Conservation (phyloP, 768 basidiomycete species). For the Tylopilus balloui region DNA sequence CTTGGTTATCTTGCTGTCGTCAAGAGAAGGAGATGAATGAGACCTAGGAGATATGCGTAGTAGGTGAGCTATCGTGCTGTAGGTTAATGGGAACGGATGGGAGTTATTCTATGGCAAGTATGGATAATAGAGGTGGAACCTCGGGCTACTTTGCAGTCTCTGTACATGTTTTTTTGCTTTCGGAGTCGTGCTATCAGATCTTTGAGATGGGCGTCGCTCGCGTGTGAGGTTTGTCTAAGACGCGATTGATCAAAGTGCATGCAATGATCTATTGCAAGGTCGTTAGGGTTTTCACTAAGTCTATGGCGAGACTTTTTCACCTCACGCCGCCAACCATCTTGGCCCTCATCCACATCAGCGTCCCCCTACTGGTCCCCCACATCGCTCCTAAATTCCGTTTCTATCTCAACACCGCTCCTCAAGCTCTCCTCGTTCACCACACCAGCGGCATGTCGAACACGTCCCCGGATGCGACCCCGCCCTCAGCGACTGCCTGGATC, state of each 20-base stretch:
- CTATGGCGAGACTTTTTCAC: too few species aligned
- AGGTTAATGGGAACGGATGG: slow-evolving; percentile 16
- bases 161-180: slow-evolving; percentile 27
- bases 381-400: neutral
- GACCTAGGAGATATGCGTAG: slow-evolving; percentile 8
- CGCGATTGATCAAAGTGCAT: too few species aligned
- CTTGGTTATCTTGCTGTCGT: slow-evolving; percentile 69
- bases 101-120: slow-evolving; percentile 26
- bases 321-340: neutral
- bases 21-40: slow-evolving; percentile 43
- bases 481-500: slow-evolving; percentile 26
- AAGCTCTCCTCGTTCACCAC: neutral
- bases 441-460: neutral
- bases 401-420: neutral
- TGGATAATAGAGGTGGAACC: slow-evolving; percentile 21
- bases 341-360: slow-evolving; percentile 2
- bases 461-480: neutral
- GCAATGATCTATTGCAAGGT: too few species aligned
- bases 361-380: slow-evolving; percentile 1
- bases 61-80: slow-evolving; percentile 15
- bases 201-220: too few species aligned
- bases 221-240: too few species aligned
- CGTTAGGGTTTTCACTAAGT: too few species aligned
- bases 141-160: slow-evolving; percentile 16
- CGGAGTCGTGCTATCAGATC: slow-evolving; percentile 10